Evolutionary conservation across 495 filamentous ascomycete species (phyloP).

Genomic region (Aspergillus egyptiacus): DNA sequence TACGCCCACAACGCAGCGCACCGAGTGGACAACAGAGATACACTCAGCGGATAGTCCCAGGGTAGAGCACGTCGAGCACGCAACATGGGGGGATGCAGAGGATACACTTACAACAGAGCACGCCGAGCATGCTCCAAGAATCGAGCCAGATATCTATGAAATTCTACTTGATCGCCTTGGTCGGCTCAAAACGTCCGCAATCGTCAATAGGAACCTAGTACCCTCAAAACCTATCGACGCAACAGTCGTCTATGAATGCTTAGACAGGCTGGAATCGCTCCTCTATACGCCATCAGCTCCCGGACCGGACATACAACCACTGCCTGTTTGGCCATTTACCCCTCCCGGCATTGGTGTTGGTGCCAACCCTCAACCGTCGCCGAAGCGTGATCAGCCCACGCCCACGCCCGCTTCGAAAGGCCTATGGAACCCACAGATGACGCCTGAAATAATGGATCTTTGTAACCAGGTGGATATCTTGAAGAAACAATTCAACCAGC

Average conservation of each 20-base stretch:
- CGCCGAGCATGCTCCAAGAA: too few species aligned
- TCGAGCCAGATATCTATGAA: not conserved
- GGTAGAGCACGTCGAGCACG: too few species aligned
- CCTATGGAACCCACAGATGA: not conserved
- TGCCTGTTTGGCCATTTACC: too few species aligned
- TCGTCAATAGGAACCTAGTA: not conserved
- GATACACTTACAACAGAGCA: too few species aligned
- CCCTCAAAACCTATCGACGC: constrained; percentile 2
- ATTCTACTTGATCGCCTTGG: constrained; percentile 24
- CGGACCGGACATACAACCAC: not conserved
- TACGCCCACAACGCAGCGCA: too few species aligned
- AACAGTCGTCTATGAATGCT: constrained; percentile 22
- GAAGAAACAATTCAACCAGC: constrained; percentile 25
- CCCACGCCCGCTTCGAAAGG: not conserved
- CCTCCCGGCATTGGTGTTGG: too few species aligned
- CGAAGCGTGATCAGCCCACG: not conserved
- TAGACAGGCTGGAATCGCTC: constrained; percentile 30
- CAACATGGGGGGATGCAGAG: too few species aligned
- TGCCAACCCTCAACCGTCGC: too few species aligned
- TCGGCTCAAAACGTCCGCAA: constrained; percentile 19
- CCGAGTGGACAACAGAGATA: too few species aligned
- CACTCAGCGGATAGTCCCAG: too few species aligned
- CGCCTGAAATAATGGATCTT: constrained; percentile 20
- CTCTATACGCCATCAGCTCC: constrained; percentile 21
- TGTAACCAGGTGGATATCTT: constrained; percentile 24